Evolutionary conservation across 305 asterid species (phyloP), one percentile per base, ranked within the genome.

Genomic region (Caryopteris hybrid): DNA sequence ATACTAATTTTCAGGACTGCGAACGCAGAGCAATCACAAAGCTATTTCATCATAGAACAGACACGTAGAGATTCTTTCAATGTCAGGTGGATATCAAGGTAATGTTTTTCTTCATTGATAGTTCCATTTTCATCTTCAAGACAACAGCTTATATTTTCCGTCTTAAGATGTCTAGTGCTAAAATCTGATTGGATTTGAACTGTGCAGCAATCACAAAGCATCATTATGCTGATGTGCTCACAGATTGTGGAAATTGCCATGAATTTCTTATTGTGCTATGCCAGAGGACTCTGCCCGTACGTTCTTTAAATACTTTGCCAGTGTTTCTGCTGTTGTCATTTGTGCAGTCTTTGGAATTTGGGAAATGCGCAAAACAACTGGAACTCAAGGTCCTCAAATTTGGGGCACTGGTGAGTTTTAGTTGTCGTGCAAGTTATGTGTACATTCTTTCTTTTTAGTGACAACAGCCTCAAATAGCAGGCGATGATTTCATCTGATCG

Each of bases 21-120:
- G 95, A 90, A 47, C 88, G 97, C 65, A 82, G 99, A 77, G 81
- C 97, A 36, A 73, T 90, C 55, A 92, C 84, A 31, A 93, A 93
- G 86, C 71, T 93, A 60, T 93, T 93, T 76, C 99, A 83, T 68
- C 99, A 93, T 41, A 83, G 96, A 80, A 45, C 78, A 22, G 84
- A 80, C 66, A 61, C 61, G 5, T 76, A 83, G 71, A 67, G 52
- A 64, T 50, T 63, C 31, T 18, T 50, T 21, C 14, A 12, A 56
- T 45, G 2, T 47, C 17, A 29, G 39, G n/a, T 39, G 21, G 45
- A 41, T 39, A 20, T 38, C 31, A 20, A 56, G 71, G 71, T 74
- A 13, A 60, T 36, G 23, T 65, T 55, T 71, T 34, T 22, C 11
- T 16, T 17, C 41, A 10, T 12, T 42, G 34, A 25, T 18, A 13